These are phyloP conservation scores for Cladophialophora carrionii DNA, from an alignment of 2,329 filamentous ascomycete species.

Conservation along the genomic window DNA sequence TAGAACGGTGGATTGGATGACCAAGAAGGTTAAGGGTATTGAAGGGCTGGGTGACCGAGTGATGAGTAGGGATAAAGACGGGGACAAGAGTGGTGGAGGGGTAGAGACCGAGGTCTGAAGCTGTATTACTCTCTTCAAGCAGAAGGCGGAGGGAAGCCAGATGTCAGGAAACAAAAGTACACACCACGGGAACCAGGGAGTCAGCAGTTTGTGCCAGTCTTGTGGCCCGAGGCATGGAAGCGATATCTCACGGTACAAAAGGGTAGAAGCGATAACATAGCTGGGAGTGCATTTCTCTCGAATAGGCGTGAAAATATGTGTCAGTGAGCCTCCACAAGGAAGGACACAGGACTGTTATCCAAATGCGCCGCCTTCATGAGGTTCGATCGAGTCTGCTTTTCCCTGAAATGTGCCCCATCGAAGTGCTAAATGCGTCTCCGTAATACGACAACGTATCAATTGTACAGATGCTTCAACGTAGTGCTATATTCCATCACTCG, in stretches of 20 bases:
- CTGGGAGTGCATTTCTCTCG: not conserved
- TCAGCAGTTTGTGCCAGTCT: not conserved
- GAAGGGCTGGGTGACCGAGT: slow-evolving; percentile 50
- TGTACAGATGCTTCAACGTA: not conserved
- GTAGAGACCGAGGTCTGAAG: slow-evolving; percentile 70
- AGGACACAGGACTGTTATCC: not conserved
- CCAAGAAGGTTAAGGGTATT: slow-evolving; percentile 60
- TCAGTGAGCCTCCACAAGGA: not conserved
- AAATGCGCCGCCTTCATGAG: not conserved
- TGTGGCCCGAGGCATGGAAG: not conserved
- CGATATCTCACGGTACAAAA: not conserved
- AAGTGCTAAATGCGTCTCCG: not conserved
- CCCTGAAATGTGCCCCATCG: not conserved
- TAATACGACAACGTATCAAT: not conserved
- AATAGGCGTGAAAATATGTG: not conserved
- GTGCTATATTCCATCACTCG: not conserved
- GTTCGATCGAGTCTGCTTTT: not conserved
- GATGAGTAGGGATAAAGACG: slow-evolving; percentile 63
- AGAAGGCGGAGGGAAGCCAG: not conserved
- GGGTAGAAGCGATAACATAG: not conserved
- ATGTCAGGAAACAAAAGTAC: not conserved
- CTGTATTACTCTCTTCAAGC: not conserved
- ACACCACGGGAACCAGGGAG: not conserved
- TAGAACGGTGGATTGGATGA: slow-evolving; percentile 60
- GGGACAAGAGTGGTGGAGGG: slow-evolving; percentile 48